Evolutionary conservation across 2,329 filamentous ascomycete species (phyloP), one percentile per base, ranked within the genome.

Genomic region (Penicillium expansum): DNA sequence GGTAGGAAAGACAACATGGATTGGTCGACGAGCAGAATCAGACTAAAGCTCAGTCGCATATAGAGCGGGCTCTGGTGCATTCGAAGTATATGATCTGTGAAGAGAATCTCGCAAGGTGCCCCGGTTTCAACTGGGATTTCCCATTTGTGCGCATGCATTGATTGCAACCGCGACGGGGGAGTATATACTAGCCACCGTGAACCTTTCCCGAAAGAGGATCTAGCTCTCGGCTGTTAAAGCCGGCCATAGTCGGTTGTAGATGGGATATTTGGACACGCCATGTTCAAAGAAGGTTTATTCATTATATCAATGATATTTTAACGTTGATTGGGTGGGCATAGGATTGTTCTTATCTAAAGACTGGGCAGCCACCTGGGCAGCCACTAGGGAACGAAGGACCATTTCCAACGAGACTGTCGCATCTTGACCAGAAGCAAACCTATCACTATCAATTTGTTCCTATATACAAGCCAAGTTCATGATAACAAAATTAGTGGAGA

Each of bases 101-200:
- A 63, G 39, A 41, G 65, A 68, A 1, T 65, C 63, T 8, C 38
- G 29, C 2, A 66, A 43, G 0, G 42, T 42, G 9, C 62, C 49
- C 64, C 64, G 63, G 13, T 38, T 56, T 63, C 66, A 67, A 9
- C 50, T 39, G 3, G 55, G 5, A 22, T 64, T 63, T 16, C 67
- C 51, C n/a, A 78, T 62, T 2, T 67, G 66, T 3, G 58, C 56
- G 50, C 67, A 68, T 29, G 70, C 67, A 13, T 73, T 67, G 16
- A 75, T 69, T 4, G 69, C 71, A 0, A 67, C 77, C 1, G 76
- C 0, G 76, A 76, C 1, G 80, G 54, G 27, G 80, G 76, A 24
- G 79, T 74, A 59, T 80, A 64, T 10, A 37, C 48, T 47, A 58
- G 10, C 62, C 60, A 16, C 62, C 62, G 11, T 62, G 48, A 4